Conservation (phyloP, 495 filamentous ascomycete genomes). For the Eremomyces bilateralis region DNA sequence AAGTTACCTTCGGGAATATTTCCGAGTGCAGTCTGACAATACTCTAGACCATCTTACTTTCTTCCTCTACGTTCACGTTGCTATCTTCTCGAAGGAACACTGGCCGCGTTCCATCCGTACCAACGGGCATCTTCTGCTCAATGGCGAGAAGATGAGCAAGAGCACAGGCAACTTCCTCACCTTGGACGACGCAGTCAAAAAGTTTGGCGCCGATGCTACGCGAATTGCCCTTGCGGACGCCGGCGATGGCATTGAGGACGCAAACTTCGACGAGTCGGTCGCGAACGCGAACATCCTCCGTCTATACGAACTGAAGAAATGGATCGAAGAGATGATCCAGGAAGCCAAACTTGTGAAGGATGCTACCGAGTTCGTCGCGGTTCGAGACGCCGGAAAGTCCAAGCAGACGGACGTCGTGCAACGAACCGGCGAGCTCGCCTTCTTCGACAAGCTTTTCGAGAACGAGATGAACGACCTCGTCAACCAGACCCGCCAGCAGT, state of each 20-base stretch:
- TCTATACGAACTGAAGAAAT: slow-evolving; percentile 68
- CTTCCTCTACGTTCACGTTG: slow-evolving; percentile 86
- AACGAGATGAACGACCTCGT: slow-evolving; percentile 85
- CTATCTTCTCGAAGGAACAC: slow-evolving; percentile 65
- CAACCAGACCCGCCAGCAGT: slow-evolving; percentile 49
- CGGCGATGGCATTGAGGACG: slow-evolving; percentile 84
- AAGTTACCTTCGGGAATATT: too few relatives aligned
- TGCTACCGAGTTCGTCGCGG: slow-evolving; percentile 13
- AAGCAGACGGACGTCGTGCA: slow-evolving; percentile 20
- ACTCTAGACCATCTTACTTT: slow-evolving; percentile 91
- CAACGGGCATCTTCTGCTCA: slow-evolving; percentile 84
- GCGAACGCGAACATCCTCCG: slow-evolving; percentile 78
- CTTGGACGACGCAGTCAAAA: slow-evolving; percentile 60
- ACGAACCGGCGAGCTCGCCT: slow-evolving; percentile 46
- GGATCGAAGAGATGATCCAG: slow-evolving; percentile 67
- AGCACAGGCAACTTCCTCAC: slow-evolving; percentile 92
- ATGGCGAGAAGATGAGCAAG: slow-evolving; percentile 95
- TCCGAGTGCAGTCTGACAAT: too few relatives aligned
- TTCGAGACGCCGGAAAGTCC: slow-evolving; percentile 35
- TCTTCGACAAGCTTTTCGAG: slow-evolving; percentile 77
- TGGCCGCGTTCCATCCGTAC: slow-evolving; percentile 68
- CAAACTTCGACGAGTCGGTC: slow-evolving; percentile 91
- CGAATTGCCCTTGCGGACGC: slow-evolving; percentile 85
- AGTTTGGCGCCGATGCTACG: slow-evolving; percentile 86
- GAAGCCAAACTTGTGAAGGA: slow-evolving; percentile 14